Conservation (phyloP, 2,329 filamentous ascomycete species). For the Cytospora paraplurivora region DNA sequence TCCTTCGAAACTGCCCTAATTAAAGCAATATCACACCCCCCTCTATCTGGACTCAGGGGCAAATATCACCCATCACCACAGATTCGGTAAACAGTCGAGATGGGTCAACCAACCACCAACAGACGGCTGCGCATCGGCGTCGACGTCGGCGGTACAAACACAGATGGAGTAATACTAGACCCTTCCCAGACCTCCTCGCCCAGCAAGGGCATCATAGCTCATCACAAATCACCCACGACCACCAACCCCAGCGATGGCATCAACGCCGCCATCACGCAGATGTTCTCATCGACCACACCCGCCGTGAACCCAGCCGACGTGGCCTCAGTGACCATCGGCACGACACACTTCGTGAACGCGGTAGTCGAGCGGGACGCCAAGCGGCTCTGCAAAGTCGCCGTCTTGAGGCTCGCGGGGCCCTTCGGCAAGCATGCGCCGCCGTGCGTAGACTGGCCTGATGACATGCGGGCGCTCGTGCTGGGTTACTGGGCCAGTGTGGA, state of each 20-base stretch:
- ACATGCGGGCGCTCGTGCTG: constrained; percentile 50
- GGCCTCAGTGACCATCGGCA: constrained; percentile 55
- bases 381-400: constrained; percentile 53
- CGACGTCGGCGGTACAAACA: constrained; percentile 56
- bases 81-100: neutral
- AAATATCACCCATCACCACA: neutral
- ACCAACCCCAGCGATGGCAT: constrained; percentile 51
- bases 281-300: constrained; percentile 41
- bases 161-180: constrained; percentile 55
- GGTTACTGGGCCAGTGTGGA: constrained; percentile 49
- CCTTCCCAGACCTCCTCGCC: constrained; percentile 40
- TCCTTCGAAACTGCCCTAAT: neutral
- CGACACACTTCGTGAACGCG: constrained; percentile 62
- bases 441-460: constrained; percentile 55
- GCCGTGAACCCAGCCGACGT: constrained; percentile 41
- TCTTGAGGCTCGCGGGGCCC: constrained; percentile 56
- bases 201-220: constrained; percentile 49
- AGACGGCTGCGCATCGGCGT: constrained; percentile 45
- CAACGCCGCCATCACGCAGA: constrained; percentile 45
- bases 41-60: neutral
- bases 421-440: constrained; percentile 54
- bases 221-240: constrained; percentile 53
- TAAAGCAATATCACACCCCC: too few relatives aligned
- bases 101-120: neutral
- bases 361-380: constrained; percentile 55